These are phyloP conservation scores for Cordyceps militaris DNA, from an alignment of 2,329 filamentous ascomycete species.

Conservation along the genomic window DNA sequence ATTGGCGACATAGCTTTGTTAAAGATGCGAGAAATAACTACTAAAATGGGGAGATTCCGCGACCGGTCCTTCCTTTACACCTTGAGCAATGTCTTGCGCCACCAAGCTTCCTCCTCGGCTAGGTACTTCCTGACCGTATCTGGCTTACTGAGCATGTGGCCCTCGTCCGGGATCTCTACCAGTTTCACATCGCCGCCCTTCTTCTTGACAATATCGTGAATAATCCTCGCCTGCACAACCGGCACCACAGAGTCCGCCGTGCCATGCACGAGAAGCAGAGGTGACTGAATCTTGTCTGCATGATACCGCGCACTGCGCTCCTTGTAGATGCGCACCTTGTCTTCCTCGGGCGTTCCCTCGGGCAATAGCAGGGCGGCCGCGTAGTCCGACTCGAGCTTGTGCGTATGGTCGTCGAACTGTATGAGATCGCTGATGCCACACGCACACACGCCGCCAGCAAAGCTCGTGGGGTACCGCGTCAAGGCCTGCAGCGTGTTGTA, in stretches of 20 bases:
- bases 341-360: conserved; percentile 26
- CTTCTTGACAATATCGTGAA: conserved; percentile 38
- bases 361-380: conserved; percentile 37
- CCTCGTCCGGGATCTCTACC: conserved; percentile 42
- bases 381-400: conserved; percentile 51
- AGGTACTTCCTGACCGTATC: conserved; percentile 33
- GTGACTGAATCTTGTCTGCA: conserved; percentile 39
- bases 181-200: conserved; percentile 39
- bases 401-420: conserved; percentile 38
- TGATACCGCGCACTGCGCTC: conserved; percentile 43
- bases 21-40: background rate
- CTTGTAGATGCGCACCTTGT: conserved; percentile 34
- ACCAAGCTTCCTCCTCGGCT: conserved; percentile 41
- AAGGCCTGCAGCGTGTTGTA: conserved; percentile 46
- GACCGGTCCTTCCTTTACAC: background rate
- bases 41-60: background rate
- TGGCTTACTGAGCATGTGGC: conserved; percentile 40
- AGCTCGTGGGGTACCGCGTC: conserved; percentile 37
- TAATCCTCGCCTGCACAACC: conserved; percentile 46
- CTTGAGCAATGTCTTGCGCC: conserved; percentile 33
- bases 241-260: conserved; percentile 51
- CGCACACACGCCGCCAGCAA: conserved; percentile 41
- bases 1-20: background rate
- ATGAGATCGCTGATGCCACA: conserved; percentile 47
- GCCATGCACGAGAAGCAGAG: conserved; percentile 51